Evolutionary conservation across 2,329 filamentous ascomycete genomes (phyloP).

Genomic region (Fusarium globosum): DNA sequence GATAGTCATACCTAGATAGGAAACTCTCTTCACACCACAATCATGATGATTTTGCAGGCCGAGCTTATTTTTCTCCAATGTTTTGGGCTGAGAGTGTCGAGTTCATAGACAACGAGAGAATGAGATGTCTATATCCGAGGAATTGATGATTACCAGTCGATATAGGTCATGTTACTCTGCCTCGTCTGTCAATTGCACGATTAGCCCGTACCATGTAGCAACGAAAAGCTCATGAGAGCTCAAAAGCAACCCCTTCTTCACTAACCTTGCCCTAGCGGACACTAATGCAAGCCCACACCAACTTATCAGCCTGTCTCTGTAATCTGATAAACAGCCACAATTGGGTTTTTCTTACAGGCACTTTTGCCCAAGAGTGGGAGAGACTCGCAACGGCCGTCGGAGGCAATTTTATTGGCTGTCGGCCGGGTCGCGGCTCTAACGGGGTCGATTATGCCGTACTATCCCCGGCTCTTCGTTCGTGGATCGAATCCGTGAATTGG

Average conservation of each 20-base stretch:
- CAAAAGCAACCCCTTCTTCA: constrained; percentile 2
- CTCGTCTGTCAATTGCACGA: not conserved
- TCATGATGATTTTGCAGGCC: not conserved
- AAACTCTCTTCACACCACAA: constrained; percentile 1
- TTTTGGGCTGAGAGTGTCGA: not conserved
- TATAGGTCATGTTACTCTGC: not conserved
- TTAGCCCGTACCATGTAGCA: not conserved
- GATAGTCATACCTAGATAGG: constrained; percentile 15
- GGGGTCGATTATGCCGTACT: not conserved
- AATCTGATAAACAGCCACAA: constrained; percentile 14
- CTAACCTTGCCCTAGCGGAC: constrained; percentile 11
- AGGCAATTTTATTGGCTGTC: constrained; percentile 23
- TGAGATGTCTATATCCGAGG: not conserved
- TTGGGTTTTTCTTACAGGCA: constrained; percentile 7
- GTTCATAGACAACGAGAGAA: not conserved
- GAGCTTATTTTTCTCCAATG: constrained; percentile 1
- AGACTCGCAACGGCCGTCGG: constrained; percentile 22
- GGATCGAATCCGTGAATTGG: not conserved
- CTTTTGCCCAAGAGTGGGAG: constrained; percentile 17
- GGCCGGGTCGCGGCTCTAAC: constrained; percentile 32
- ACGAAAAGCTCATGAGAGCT: not conserved
- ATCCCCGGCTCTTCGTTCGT: constrained; percentile 2
- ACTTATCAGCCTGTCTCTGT: not conserved
- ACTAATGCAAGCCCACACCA: constrained; percentile 30
- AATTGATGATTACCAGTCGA: not conserved